Conservation (phyloP, 2,329 filamentous ascomycete species). For the Aspergillus sp. region DNA sequence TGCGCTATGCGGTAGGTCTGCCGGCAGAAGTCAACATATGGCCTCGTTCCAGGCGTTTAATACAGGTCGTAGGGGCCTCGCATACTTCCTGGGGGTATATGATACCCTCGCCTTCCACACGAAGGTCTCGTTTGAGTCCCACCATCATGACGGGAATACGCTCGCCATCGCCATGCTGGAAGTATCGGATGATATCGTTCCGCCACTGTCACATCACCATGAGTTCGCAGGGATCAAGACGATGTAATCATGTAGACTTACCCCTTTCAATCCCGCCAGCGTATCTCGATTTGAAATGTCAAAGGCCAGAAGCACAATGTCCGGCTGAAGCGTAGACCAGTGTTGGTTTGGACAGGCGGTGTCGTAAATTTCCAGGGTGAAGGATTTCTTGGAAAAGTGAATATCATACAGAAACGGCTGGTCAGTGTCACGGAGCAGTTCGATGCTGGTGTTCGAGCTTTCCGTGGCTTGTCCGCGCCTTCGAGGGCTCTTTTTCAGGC, state of each 20-base stretch:
- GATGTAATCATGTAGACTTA: constrained; percentile 13
- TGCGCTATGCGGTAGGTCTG: constrained; percentile 58
- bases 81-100: constrained; percentile 45
- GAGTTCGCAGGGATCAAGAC: too few relatives aligned
- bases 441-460: constrained; percentile 34
- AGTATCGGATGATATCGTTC: constrained; percentile 47
- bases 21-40: constrained; percentile 17
- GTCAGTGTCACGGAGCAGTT: constrained; percentile 52
- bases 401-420: constrained; percentile 62
- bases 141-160: constrained; percentile 58
- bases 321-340: constrained; percentile 55
- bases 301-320: constrained; percentile 59
- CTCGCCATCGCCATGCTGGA: constrained; percentile 46
- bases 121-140: constrained; percentile 58
- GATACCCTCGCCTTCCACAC: constrained; percentile 45
- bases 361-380: constrained; percentile 57
- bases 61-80: constrained; percentile 14
- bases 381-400: constrained; percentile 54
- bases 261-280: constrained; percentile 47
- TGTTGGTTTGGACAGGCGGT: constrained; percentile 55
- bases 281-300: constrained; percentile 55
- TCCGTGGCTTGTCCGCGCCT: constrained; percentile 16
- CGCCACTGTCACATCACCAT: constrained; percentile 36
- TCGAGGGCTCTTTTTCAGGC: constrained; percentile 19
- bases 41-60: constrained; percentile 23